phyloP scores from a whole-genome alignment of 257 asterid species.

The Solanum okadae region DNA sequence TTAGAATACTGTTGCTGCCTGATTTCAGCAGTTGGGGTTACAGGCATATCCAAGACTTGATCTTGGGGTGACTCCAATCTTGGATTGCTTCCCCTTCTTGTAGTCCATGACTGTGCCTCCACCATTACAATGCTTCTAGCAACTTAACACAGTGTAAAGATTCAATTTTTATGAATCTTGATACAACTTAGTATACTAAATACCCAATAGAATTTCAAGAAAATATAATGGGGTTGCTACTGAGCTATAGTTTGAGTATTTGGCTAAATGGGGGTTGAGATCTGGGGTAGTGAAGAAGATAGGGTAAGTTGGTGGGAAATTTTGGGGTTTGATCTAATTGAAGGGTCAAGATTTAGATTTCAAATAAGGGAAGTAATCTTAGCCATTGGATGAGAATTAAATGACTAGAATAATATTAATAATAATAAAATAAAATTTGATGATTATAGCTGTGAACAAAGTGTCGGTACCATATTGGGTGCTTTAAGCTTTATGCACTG shows the following conservation, averaged over 20 bases:
- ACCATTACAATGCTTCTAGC: slow-evolving; percentile 41
- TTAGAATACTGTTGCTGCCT: slow-evolving; percentile 38
- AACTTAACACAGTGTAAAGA: neutral
- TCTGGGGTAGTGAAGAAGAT: neutral
- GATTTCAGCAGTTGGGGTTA: slow-evolving; percentile 86
- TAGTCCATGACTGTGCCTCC: slow-evolving; percentile 94
- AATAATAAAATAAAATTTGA: neutral
- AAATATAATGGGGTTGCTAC: neutral
- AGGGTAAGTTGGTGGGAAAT: neutral
- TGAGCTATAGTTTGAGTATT: neutral
- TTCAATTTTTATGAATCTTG: slow-evolving; percentile 1
- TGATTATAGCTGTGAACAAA: slow-evolving; percentile 6
- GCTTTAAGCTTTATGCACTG: neutral
- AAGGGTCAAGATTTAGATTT: slow-evolving; percentile 62
- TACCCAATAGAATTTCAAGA: neutral
- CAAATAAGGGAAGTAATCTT: neutral
- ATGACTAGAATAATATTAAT: neutral
- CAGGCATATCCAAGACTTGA: slow-evolving; percentile 78
- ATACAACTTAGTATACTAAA: neutral
- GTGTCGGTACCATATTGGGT: slow-evolving; percentile 38
- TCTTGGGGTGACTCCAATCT: slow-evolving; percentile 54
- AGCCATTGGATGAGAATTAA: slow-evolving; percentile 18
- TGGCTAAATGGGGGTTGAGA: neutral
- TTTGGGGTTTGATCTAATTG: slow-evolving; percentile 25
- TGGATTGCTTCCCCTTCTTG: slow-evolving; percentile 92